Base-by-base conservation (phyloP, 805 yeast genomes). In the Candida lessepsii region DNA sequence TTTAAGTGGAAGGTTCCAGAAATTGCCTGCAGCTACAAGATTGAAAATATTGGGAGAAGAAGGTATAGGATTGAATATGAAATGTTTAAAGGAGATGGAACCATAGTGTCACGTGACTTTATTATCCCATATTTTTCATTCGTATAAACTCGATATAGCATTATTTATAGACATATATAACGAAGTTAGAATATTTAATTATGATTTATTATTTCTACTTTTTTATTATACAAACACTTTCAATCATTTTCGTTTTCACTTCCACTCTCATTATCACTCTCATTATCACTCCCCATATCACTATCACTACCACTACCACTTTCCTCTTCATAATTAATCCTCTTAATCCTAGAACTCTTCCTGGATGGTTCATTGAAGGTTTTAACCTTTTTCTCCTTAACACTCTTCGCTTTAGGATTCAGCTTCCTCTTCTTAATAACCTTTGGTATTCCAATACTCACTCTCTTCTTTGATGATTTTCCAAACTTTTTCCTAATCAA, bases 41-140 rank as follows among this genome's bases (percentile, higher is more conserved):
- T 62, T 93, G 41, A 62, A 78, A 37, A 73, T 91, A 5, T 60
- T 88, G 20, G 90, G 90, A 3, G 96, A 91, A 52, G 96, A 86
- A 35, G 87, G 91, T 85, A 47, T 55, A 9, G 52, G 56, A 1
- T 62, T 62, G 0, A 80, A 83, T 1, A 58, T 84, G 9, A 68
- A 72, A n/a, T 44, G 64, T 8, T 59, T 75, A 31, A 71, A 71
- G 40, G 63, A 57, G 14, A 67, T 76, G 77, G 76, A 66, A 13
- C 32, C 35, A 2, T 40, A 25, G 19, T 14, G 13, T 31, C 17
- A n/a, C 17, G 17, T 30, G 16, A 15, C 29, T 15, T 11, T 29
- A 21, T 20, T 5, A 27, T 18, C 9, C 6, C 5, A 7, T 25
- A 23, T 18, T 16, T 24, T 34, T 24, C 23, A 34, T 34, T 24